Percentiles rank a stretch among this genome's conserved stretches.
Evolutionary conservation across 2,329 filamentous ascomycete genomes (phyloP).

Genomic region (Phyllosticta citribraziliensis): DNA sequence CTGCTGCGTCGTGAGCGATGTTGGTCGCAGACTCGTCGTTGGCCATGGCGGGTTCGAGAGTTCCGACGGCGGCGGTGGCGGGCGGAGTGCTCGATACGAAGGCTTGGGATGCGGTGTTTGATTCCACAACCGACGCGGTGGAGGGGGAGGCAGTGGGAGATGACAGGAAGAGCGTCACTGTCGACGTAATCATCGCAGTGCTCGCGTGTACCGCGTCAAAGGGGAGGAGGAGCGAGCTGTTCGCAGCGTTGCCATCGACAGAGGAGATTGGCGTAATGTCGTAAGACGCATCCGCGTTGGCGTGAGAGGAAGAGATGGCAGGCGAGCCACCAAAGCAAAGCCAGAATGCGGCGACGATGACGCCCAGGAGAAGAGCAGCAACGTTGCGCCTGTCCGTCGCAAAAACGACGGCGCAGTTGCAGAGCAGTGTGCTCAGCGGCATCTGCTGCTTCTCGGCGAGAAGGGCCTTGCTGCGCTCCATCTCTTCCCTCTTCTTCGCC

Average conservation of each 20-base stretch:
- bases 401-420: conserved; percentile 40
- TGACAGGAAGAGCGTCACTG: not conserved
- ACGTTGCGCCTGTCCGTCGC: conserved; percentile 41
- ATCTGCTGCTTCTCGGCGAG: conserved; percentile 24
- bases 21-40: no score
- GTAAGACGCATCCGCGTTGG: not conserved
- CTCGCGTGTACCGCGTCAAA: not conserved
- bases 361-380: conserved; percentile 20
- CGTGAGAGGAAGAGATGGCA: conserved; percentile 14
- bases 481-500: not conserved
- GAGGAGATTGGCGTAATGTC: not conserved
- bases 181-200: not conserved
- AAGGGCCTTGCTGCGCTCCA: not conserved
- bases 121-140: no score
- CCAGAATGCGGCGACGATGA: not conserved
- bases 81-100: no score
- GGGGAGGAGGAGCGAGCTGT: not conserved
- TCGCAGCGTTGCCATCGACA: not conserved
- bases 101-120: no score
- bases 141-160: not conserved
- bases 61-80: no score
- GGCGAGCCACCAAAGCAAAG: conserved; percentile 12
- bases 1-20: no score
- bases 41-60: no score
- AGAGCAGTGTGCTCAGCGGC: conserved; percentile 36